Base-by-base conservation (phyloP, 345 rosid genomes). In the Durio zibethinus region DNA sequence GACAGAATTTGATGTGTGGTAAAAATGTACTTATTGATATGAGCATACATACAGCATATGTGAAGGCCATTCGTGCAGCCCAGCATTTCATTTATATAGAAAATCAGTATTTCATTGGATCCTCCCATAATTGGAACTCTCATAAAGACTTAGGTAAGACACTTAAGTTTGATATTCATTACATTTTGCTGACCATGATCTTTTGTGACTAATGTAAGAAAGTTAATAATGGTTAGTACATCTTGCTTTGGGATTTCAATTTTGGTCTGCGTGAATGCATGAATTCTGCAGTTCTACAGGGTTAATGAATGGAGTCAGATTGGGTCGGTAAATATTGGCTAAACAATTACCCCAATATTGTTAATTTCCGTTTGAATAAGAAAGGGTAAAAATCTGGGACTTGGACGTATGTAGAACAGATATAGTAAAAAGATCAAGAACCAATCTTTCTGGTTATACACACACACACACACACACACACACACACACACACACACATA, bases 31-130 rank as follows among this genome's bases (percentile, higher is more conserved):
- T 95, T 70, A 95, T 95, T 59, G 99, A 95, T 87, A 93, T 95
- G 99, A 95, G 99, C 93, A 95, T 95, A 85, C 99, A 93, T 84
- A 88, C 97, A 0, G 97, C 98, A 76, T 95, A 92, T 77, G 97
- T 95, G 75, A 92, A 90, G 82, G 99, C 98, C 79, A 95, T 95
- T 72, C 99, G 99, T 83, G 82, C 96, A 77, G 99, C 99, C 36
- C 99, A 95, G 85, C 97, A 95, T 83, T 95, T 87, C 80, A 92
- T 95, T 77, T 95, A 95, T 81, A 93, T 95, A 1, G 99, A 95
- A 85, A 95, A 95, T 80, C 99, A 95, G 81, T 95, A 95, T 82
- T 95, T 95, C 85, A 87, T 92, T 79, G 99, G 99, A 27, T 95
- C 99, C 68, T 92, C 99, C 20, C 93, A 80, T 88, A 89, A 87